Evolutionary conservation across 106 monocot genomes (phyloP).

Genomic region (Acanthochlamys bracteata): DNA sequence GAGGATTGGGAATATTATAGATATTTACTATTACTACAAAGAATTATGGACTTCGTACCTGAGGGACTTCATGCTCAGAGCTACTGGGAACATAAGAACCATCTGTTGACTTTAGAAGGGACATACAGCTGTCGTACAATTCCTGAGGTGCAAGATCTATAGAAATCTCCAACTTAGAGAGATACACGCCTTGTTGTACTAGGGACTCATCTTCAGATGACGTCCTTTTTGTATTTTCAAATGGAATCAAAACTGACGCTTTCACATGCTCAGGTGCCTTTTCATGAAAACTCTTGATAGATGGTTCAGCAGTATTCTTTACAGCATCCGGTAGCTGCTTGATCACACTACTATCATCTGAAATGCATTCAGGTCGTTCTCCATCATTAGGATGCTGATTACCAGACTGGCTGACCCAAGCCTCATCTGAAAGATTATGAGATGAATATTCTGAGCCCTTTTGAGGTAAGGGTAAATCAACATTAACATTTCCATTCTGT

Average conservation of each 20-base stretch:
- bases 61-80: background rate
- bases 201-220: slow-evolving; percentile 8
- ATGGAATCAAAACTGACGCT: background rate
- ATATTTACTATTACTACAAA: background rate
- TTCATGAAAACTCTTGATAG: slow-evolving; percentile 9
- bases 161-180: slow-evolving; percentile 44
- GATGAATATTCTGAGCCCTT: slow-evolving; percentile 24
- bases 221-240: background rate
- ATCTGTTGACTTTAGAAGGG: slow-evolving; percentile 18
- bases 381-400: slow-evolving; percentile 13
- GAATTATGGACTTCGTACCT: slow-evolving; percentile 16
- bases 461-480: slow-evolving; percentile 21
- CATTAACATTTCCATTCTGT: slow-evolving; percentile 24
- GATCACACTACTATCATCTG: slow-evolving; percentile 13
- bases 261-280: slow-evolving; percentile 10
- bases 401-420: slow-evolving; percentile 14
- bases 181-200: slow-evolving; percentile 13
- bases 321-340: slow-evolving; percentile 18
- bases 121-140: slow-evolving; percentile 31
- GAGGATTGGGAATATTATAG: no score
- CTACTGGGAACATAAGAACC: background rate
- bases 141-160: slow-evolving; percentile 34
- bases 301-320: slow-evolving; percentile 6
- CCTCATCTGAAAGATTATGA: slow-evolving; percentile 20
- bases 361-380: slow-evolving; percentile 10